Evolutionary conservation across 1,284 basidiomycete species (phyloP), one percentile per base, ranked within the genome.

Genomic region (Thecaphora thlaspeos): DNA sequence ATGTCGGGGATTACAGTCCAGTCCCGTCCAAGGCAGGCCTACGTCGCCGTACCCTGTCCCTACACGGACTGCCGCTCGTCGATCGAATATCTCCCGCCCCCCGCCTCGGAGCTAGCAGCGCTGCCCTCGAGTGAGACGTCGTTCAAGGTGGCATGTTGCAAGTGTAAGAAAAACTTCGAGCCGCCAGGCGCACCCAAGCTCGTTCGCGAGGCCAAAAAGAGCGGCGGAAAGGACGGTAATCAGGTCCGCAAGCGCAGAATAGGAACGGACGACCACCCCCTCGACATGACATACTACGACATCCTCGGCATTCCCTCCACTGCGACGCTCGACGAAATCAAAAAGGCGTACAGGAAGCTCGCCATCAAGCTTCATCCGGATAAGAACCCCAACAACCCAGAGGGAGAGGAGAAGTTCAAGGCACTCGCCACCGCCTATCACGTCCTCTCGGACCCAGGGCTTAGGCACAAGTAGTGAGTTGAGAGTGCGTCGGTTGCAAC

Each of bases 281-380:
- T 77, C 43, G 75, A 77, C 37, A 75, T 73, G 66, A 63, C 64
- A 12, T 77, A 71, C 61, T 78, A 79, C 55, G 77, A 92, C 73
- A 82, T 89, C 26, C 82, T 94, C 3, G 88, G 88, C 5, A 83
- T 94, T 0, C 79, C 86, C 0, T 82, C 89, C 14, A 83, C 84
- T 51, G 90, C 90, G 4, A 87, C 87, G 15, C 83, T 84, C 2
- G 89, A 90, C 14, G 90, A 94, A 54, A 86, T 98, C 77, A 97
- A 97, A 82, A 95, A 92, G 79, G 90, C 94, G 2, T 98, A 98
- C 80, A 85, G 92, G 45, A 86, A 93, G 18, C 82, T 95, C 47
- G 94, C 94, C 2, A 95, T 96, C 80, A 94, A 94, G 80, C 87
- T 82, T 41, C 82, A 83, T 67, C 82, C 82, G 1, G 82, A 84